phyloP scores from a whole-genome alignment of 2,329 filamentous ascomycete genomes.

The Monilinia vaccinii-corymbosi region DNA sequence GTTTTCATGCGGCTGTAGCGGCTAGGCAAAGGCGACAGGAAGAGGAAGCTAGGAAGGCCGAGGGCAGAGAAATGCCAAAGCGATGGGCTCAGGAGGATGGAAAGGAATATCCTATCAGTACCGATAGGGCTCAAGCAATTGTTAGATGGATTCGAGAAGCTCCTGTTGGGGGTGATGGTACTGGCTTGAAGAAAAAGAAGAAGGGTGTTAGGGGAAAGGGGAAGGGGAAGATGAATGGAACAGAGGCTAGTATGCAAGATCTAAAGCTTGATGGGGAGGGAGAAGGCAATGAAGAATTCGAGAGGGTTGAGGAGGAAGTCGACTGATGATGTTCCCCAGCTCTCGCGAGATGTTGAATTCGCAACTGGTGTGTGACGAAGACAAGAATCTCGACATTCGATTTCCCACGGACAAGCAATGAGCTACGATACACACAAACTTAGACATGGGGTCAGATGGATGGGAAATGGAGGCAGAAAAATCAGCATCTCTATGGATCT shows the following conservation, averaged over 20 bases:
- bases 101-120: constrained; percentile 60
- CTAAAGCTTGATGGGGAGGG: constrained; percentile 12
- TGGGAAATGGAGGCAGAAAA: not conserved
- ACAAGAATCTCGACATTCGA: not conserved
- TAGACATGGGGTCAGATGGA: not conserved
- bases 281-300: constrained; percentile 20
- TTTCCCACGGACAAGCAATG: not conserved
- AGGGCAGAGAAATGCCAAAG: constrained; percentile 33
- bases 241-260: constrained; percentile 14
- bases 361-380: not conserved
- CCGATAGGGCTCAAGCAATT: constrained; percentile 60
- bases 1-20: constrained; percentile 52
- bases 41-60: constrained; percentile 34
- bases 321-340: constrained; percentile 14
- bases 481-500: not conserved
- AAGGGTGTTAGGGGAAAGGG: constrained; percentile 22
- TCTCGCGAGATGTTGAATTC: not conserved
- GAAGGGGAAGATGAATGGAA: constrained; percentile 16
- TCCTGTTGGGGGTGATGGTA: constrained; percentile 31
- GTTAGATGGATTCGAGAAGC: constrained; percentile 60
- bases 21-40: constrained; percentile 51
- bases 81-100: constrained; percentile 56
- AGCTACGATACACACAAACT: not conserved
- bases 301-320: constrained; percentile 26
- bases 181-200: constrained; percentile 33